Conservation (phyloP, 495 filamentous ascomycete genomes). For the Chlorociboria aeruginascens region DNA sequence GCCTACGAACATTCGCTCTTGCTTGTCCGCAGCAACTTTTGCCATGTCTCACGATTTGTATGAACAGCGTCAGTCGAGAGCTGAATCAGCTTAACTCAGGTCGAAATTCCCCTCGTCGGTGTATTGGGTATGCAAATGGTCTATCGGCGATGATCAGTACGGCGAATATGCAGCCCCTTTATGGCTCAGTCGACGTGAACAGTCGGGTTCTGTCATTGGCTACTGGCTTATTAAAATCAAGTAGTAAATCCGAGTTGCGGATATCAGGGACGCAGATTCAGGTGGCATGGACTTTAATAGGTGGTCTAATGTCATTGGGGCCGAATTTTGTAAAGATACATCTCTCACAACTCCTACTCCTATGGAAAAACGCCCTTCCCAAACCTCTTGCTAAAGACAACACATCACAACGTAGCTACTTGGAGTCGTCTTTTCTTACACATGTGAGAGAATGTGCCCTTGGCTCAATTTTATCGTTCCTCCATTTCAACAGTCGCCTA, state of each 20-base stretch:
- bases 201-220: conserved; percentile 84
- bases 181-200: conserved; percentile 91
- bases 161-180: conserved; percentile 74
- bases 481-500: conserved; percentile 86
- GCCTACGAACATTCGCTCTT: conserved; percentile 74
- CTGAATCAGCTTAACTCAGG: conserved; percentile 62
- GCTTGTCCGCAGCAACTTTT: conserved; percentile 86
- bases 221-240: conserved; percentile 84
- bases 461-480: conserved; percentile 79
- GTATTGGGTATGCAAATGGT: conserved; percentile 87
- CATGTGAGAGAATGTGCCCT: conserved; percentile 95
- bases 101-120: conserved; percentile 70
- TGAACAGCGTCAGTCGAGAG: conserved; percentile 90
- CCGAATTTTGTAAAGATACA: conserved; percentile 99
- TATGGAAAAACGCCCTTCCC: conserved; percentile 96
- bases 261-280: conserved; percentile 92
- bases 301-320: conserved; percentile 89
- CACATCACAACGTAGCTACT: conserved; percentile 59
- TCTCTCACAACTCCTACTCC: conserved; percentile 82
- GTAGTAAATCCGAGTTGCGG: conserved; percentile 80
- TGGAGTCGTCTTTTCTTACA: conserved; percentile 86
- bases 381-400: conserved; percentile 90
- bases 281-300: conserved; percentile 94
- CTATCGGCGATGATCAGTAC: conserved; percentile 87
- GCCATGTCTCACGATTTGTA: conserved; percentile 84